Evolutionary conservation across 345 rosid species (phyloP), one percentile per base, ranked within the genome.

Genomic region (Streptanthus diversifolius): DNA sequence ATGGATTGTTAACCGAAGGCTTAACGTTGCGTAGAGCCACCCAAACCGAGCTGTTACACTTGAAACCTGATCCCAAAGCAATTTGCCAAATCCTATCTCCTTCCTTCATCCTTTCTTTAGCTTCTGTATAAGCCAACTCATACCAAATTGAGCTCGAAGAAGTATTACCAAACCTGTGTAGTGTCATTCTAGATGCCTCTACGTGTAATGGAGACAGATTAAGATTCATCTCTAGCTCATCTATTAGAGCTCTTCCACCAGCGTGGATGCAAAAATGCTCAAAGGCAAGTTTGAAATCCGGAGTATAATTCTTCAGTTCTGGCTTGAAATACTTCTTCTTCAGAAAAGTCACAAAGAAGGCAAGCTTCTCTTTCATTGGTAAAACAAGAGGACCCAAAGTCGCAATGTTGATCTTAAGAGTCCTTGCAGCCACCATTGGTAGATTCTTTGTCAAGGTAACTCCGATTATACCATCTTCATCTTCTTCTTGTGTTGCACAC

Each of bases 121-220:
- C 87, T 48, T 87, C 92, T 0, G 70, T 66, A 21, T 87, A 90
- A 29, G 96, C 92, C 52, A 87, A 61, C 71, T 87, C 89, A 4
- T 90, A 87, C 90, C 90, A 90, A 10, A 87, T 71, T 5, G 88
- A 90, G 72, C 87, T 84, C 8, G 90, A 87, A 1, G 92, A 86
- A 18, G 90, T 87, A 45, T 90, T 87, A 14, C 92, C 92, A 36
- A 87, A 87, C 72, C 96, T 76, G 64, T 86, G 83, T n/a, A 90
- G 76, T 12, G 92, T 86, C 96, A 90, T 90, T 73, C 87, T 83
- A 1, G 92, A 86, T 10, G 96, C 92, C 48, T 90, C 96, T 63
- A 83, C 83, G 37, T 85, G 89, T 87, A 86, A 77, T 0, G 87
- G 77, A 7, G 79, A 71, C 0, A 90, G 83, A 12, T 75, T 65